Base-by-base conservation (phyloP, 1,284 basidiomycete species). In the Peniophora sp. region DNA sequence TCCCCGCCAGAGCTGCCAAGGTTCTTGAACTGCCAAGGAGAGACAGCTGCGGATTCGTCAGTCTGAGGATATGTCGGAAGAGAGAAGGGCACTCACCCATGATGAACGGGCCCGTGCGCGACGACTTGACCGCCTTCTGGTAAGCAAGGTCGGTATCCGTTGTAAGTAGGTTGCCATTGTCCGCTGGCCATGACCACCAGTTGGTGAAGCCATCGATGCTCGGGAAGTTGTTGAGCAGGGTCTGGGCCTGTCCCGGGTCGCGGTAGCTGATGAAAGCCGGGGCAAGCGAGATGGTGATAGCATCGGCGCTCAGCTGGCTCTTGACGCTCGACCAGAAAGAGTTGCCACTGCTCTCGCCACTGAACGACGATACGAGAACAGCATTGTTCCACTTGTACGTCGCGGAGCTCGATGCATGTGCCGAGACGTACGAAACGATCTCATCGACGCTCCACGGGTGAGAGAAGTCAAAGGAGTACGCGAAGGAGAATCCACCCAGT, bases 21-120 rank as follows among this genome's bases (percentile, higher is more conserved):
- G 47, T 67, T 61, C 53, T 68, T 68, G 62, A 68, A 69, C 52
- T 68, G 65, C 65, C 67, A 69, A 1, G 66, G 61, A 12, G 66
- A 66, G 12, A 60, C 67, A 44, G 64, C 67, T 65, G 46, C 9
- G 11, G 49, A 2, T 50, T 41, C 6, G 32, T 23, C 36, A 44
- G 47, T 47, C 48, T 10, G 5, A n/a, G 24, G 20, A 9, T 18
- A n/a, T 48, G 24, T 32, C 43, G 20, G 24, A 27, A 12, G 12
- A 27, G 35, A 47, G 11, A 8, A 18, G 9, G 24, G 12, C 32
- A 59, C 62, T 41, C 49, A 62, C 64, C 56, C 57, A 66, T 67
- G 27, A 68, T 64, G 48, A 66, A 68, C 12, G 64, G 65, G 8
- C 60, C 62, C 36, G 60, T 60, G 23, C 59, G 43, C 39, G 39